Base-by-base conservation (phyloP, 2,329 filamentous ascomycete genomes). In the Diaporthe ampelina region DNA sequence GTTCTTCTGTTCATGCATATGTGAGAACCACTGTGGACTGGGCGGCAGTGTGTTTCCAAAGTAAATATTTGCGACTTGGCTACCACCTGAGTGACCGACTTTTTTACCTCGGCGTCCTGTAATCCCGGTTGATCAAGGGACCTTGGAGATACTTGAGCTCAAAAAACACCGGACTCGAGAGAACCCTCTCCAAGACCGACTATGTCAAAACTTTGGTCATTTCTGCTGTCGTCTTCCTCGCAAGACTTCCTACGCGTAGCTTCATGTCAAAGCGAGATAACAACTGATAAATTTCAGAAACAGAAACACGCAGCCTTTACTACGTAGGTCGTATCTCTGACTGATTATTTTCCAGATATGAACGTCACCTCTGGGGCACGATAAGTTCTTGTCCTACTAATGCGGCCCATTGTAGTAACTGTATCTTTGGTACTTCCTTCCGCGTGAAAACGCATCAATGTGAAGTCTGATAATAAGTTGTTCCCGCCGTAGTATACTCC, bases 231-330 rank as follows among this genome's bases (percentile, higher is more conserved):
- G 13, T 7, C 8, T 2, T 13, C 65, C n/a, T 11, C 4, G 32
- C 56, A 56, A n/a, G 19, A 35, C 3, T 56, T 4, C n/a, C 50
- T 50, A 19, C 32, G 45, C 8, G 65, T 69, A 13, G 65, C 65
- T 7, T 69, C 15, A 10, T 56, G 29, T 13, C 65, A 48, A 5
- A 69, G 29, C 5, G n/a, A 69, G 65, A 24, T 56, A 15, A 32
- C 48, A 69, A 10, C 50, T 69, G 35, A 43, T 43, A 17, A 56
- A 56, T 24, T 56, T 50, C 32, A 69, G n/a, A 26, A 69, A 69
- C 29, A 29, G 29, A 29, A 29, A 29, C 5, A 69, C 65, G 10
- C 50, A 69, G 15, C 35, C 65, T 24, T 56, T 13, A 17, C 65
- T 69, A 50, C 65, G 56, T 1, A 43, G n/a, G 29, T 69, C 65